phyloP scores from a whole-genome alignment of 306 rosid species.

The Inga oerstediana region DNA sequence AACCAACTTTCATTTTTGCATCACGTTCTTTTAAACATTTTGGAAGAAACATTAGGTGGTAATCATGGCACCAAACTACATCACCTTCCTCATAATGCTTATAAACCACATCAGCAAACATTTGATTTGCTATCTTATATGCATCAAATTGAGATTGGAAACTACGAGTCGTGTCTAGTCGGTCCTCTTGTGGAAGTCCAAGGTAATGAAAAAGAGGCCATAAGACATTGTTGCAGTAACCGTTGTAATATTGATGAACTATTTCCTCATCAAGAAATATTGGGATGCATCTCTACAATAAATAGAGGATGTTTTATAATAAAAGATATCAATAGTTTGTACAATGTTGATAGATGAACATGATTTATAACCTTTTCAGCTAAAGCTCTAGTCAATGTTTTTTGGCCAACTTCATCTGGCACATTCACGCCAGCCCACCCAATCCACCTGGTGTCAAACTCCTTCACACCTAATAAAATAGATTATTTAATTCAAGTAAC shows the following conservation, averaged over 20 bases:
- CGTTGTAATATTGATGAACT: conserved; percentile 94
- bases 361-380: conserved; percentile 81
- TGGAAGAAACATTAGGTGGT: conserved; percentile 97
- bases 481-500: background rate
- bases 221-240: conserved; percentile 94
- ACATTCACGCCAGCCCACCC: conserved; percentile 99
- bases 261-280: conserved; percentile 92
- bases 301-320: conserved; percentile 24
- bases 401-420: conserved; percentile 78
- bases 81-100: conserved; percentile 89
- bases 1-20: conserved; percentile 86
- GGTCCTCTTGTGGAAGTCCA: conserved; percentile 94
- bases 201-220: conserved; percentile 99
- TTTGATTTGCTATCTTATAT: conserved; percentile 86
- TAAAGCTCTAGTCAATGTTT: conserved; percentile 75
- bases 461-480: conserved; percentile 77
- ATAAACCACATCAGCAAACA: conserved; percentile 94
- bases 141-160: conserved; percentile 97
- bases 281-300: conserved; percentile 86
- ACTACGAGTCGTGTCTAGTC: conserved; percentile 92
- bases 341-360: conserved; percentile 25
- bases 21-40: conserved; percentile 82
- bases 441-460: conserved; percentile 95
- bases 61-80: conserved; percentile 96
- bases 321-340: background rate